These are phyloP conservation scores for Theileria annulata DNA, from an alignment of 169 alveolate species.

Conservation along the genomic window DNA sequence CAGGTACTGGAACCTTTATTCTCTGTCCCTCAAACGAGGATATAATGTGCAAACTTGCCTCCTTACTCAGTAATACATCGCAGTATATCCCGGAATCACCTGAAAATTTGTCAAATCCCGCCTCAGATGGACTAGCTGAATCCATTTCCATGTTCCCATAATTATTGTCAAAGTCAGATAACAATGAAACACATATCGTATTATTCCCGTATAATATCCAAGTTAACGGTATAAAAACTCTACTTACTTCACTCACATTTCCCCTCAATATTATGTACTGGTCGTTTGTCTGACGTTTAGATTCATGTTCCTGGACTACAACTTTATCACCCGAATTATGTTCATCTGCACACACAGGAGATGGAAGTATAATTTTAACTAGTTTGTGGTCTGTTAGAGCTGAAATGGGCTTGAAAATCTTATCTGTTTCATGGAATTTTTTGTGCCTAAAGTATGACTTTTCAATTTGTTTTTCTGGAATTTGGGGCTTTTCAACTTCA, in stretches of 20 bases:
- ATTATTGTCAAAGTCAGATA: slow-evolving; percentile 39
- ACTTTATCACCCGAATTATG: not conserved
- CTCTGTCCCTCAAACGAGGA: slow-evolving; percentile 52
- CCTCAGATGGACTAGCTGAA: not conserved
- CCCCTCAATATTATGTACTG: slow-evolving; percentile 51
- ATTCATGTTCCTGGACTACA: not conserved
- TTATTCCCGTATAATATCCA: slow-evolving; percentile 50
- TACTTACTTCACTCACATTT: slow-evolving; percentile 5
- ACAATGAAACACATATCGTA: slow-evolving; percentile 55
- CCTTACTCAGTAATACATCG: slow-evolving; percentile 43
- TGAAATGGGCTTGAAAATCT: slow-evolving; percentile 18
- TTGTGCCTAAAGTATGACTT: not conserved
- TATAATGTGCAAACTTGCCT: slow-evolving; percentile 27
- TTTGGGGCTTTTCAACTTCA: not conserved
- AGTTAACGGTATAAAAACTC: slow-evolving; percentile 45
- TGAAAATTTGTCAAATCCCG: not conserved
- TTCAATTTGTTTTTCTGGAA: not conserved
- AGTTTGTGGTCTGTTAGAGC: slow-evolving; percentile 30
- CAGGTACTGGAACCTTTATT: slow-evolving; percentile 57
- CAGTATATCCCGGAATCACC: slow-evolving; percentile 18
- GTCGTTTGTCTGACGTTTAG: not conserved
- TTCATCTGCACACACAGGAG: not conserved
- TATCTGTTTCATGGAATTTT: not conserved
- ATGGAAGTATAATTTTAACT: slow-evolving; percentile 9
- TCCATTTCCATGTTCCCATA: not conserved